Base-by-base conservation (phyloP, 768 basidiomycete species). In the Mycena kentingensis region DNA sequence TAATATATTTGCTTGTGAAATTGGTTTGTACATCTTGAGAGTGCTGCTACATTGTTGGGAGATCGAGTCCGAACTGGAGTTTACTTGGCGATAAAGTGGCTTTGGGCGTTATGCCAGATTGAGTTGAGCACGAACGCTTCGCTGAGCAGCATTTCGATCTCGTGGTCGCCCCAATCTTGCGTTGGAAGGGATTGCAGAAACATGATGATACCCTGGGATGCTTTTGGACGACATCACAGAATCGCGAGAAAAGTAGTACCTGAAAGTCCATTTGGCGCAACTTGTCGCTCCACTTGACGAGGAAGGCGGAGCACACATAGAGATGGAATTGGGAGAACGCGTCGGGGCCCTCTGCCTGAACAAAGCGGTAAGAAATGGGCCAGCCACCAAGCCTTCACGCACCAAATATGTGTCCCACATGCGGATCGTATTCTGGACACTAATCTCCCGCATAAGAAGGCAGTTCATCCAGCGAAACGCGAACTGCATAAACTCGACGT, bases 331-430 rank as follows among this genome's bases (percentile, higher is more conserved):
- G 93, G 13, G 95, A 98, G 72, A 99, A 99, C 11, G 97, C 97
- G 59, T 99, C 95, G 2, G 93, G 78, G 5, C 97, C 97, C 72
- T 99, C 97, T 13, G 96, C 89, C 97, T 99, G n/a, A n/a, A 54
- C 2, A 54, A 37, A 34, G 28, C 18, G 38, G 37, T 29, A 51
- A 25, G 13, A 25, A 25, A 56, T 54, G 22, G 55, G 32, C 41
- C 7, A 24, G 8, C 21, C 3, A 15, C 28, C 16, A n/a, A 25
- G 51, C 44, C 18, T 21, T 4, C 4, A 71, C 91, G 51, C 54
- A 98, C 97, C 64, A 99, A 73, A 70, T 99, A 99, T 12, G 97
- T 98, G 68, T 99, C 97, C 97, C 97, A 99, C 96, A 98, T 98
- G 49, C 97, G 82, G 44, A 98, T 91, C 16, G 96, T 98, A 68